Evolutionary conservation across 805 yeast genomes (phyloP), one percentile per base, ranked within the genome.

Genomic region (Kodamaea neixiangensis): DNA sequence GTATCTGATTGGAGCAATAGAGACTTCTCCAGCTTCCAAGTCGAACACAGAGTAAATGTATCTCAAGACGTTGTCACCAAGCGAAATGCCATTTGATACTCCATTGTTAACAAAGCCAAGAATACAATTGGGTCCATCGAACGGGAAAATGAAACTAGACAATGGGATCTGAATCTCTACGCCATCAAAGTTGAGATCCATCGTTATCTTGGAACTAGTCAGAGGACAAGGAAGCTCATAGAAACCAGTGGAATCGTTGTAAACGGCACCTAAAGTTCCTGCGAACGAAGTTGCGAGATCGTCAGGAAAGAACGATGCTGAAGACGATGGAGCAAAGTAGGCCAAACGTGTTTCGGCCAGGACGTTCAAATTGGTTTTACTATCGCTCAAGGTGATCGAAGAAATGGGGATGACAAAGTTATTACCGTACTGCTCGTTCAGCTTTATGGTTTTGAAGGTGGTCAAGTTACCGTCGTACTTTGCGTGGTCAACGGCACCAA

Each of bases 401-500:
- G 31, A 25, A 9, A 37, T 19, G 5, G 19, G 7, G 11, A 37
- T 19, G 6, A 20, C 21, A 37, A 17, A 3, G 7, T 7, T 7
- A 37, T 10, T 18, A 17, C 11, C 21, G 7, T 37, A 15, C 15
- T 34, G n/a, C 17, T 52, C 20, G 21, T 54, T 57, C 19, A 54
- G 46, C 1, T 11, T n/a, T 17, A 11, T 18, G 14, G 75, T 55
- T 3, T 66, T 68, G 9, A 56, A 14, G 46, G 62, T 47, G 3
- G 35, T 47, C 54, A 77, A 60, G 2, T 58, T 61, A 18, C 90
- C 91, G 0, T 66, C 49, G 63, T 80, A 85, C 65, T 85, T 86
- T 39, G 80, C 75, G 52, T 77, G 79, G 60, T 87, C 93, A 22
- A 83, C 77, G 25, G 85, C 94, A 46, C 94, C 93, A 70, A 87